These are phyloP conservation scores for Penicillium robsamsonii DNA, from an alignment of 495 filamentous ascomycete genomes.

Conservation along the genomic window DNA sequence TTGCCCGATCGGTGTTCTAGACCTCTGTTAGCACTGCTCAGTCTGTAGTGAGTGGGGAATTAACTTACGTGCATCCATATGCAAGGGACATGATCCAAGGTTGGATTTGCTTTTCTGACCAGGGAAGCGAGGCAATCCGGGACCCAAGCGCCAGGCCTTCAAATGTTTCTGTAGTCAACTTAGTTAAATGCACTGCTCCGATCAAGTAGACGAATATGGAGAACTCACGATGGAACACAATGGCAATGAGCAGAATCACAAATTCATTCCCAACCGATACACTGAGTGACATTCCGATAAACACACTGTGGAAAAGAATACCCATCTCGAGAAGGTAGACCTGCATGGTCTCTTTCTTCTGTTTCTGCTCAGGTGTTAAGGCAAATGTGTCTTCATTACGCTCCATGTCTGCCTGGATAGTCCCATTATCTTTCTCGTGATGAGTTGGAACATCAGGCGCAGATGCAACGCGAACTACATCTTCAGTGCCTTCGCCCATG, in stretches of 20 bases:
- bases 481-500: conserved; percentile 28
- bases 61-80: conserved; percentile 56
- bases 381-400: conserved; percentile 11
- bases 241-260: conserved; percentile 68
- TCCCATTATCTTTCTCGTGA: conserved; percentile 14
- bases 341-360: conserved; percentile 51
- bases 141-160: conserved; percentile 69
- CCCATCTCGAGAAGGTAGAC: conserved; percentile 72
- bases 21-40: conserved; percentile 18
- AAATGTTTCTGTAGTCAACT: conserved; percentile 48
- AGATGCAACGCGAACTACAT: conserved; percentile 28
- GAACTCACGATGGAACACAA: conserved; percentile 64
- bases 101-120: conserved; percentile 33
- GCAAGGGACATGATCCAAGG: conserved; percentile 85
- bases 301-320: conserved; percentile 78
- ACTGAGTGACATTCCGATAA: conserved; percentile 78
- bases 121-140: conserved; percentile 49
- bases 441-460: conserved; percentile 20
- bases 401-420: conserved; percentile 23
- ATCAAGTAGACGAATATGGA: not conserved
- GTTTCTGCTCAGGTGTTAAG: conserved; percentile 25
- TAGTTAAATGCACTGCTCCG: not conserved
- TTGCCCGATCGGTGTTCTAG: conserved; percentile 77
- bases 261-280: conserved; percentile 70
- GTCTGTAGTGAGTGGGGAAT: not conserved